Conservation (phyloP, 768 basidiomycete species). For the Suillus plorans region DNA sequence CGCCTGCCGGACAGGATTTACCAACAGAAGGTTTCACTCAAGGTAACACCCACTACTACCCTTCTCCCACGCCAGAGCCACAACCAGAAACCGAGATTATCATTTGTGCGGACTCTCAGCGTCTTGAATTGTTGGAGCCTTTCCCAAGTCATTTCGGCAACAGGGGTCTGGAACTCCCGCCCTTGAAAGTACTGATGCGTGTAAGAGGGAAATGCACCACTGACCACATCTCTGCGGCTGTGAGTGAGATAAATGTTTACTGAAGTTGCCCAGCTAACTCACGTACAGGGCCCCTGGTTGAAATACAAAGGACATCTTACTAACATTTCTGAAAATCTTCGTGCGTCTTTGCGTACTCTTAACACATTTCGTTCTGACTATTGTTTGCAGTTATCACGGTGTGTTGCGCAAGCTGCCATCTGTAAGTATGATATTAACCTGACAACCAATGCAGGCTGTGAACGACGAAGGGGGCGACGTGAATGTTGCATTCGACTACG, state of each 20-base stretch:
- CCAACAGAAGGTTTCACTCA: constrained; percentile 80
- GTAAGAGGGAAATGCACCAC: constrained; percentile 99
- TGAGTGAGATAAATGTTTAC: constrained; percentile 32
- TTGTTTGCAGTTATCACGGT: constrained; percentile 76
- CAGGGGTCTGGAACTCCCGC: constrained; percentile 71
- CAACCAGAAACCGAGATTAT: constrained; percentile 74
- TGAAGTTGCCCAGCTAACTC: not conserved
- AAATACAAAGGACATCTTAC: constrained; percentile 98
- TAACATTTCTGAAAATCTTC: constrained; percentile 94
- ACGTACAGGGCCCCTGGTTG: constrained; percentile 85
- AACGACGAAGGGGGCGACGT: constrained; percentile 95
- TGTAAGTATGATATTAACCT: not conserved
- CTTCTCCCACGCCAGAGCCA: constrained; percentile 69
- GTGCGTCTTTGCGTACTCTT: constrained; percentile 46
- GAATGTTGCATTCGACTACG: constrained; percentile 86
- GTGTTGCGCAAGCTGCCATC: constrained; percentile 15
- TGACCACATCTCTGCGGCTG: constrained; percentile 97
- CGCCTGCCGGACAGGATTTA: constrained; percentile 84
- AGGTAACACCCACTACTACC: constrained; percentile 76
- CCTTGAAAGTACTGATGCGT: constrained; percentile 82
- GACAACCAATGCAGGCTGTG: constrained; percentile 54
- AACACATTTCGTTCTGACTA: not conserved
- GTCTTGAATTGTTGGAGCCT: constrained; percentile 84
- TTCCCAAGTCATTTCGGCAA: constrained; percentile 76
- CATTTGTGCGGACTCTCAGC: constrained; percentile 76